Evolutionary conservation across 257 asterid species (phyloP), one percentile per base, ranked within the genome.

Genomic region (Lavandula angustifolia): DNA sequence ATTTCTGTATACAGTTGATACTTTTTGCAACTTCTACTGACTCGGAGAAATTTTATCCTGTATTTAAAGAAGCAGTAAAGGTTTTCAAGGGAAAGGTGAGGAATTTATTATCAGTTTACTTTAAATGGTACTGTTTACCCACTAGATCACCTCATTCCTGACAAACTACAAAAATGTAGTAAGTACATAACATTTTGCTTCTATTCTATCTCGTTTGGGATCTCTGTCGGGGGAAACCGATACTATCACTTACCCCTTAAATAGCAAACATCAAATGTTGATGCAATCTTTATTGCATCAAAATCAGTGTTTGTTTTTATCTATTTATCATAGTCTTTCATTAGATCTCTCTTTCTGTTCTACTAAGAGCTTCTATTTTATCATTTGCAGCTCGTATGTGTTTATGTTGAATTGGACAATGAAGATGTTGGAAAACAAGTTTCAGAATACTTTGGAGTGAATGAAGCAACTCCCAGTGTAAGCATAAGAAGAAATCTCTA

Each of bases 41-140:
- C 46, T 54, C 91, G 22, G 88, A 76, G 74, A 89, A 81, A 74
- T 66, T 71, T 55, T 77, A 84, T 66, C 83, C 94, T 27, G 32
- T 59, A 40, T 92, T 92, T 78, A 82, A 50, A 71, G 98, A 89
- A 70, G 96, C 96, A n/a, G 94, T 89, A 60, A 89, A 85, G 72
- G 68, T 80, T 47, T 89, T 89, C 86, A 87, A 81, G 83, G 97
- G 98, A 67, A 86, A 87, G 96, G 98, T 92, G 79, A 80, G 50
- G 47, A 22, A 46, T 61, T 54, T 4, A n/a, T 66, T 62, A 38
- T 50, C 14, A 37, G 35, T 22, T 14, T 73, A 38, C 42, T 50
- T 38, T 31, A 40, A 7, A 8, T 68, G 7, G 13, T 7, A 55
- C 38, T 4, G 7, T 4, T 42, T 41, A 17, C 62, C 46, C 42